Evolutionary conservation across 2,329 filamentous ascomycete species (phyloP), one percentile per base, ranked within the genome.

Genomic region (Talaromyces sp.): DNA sequence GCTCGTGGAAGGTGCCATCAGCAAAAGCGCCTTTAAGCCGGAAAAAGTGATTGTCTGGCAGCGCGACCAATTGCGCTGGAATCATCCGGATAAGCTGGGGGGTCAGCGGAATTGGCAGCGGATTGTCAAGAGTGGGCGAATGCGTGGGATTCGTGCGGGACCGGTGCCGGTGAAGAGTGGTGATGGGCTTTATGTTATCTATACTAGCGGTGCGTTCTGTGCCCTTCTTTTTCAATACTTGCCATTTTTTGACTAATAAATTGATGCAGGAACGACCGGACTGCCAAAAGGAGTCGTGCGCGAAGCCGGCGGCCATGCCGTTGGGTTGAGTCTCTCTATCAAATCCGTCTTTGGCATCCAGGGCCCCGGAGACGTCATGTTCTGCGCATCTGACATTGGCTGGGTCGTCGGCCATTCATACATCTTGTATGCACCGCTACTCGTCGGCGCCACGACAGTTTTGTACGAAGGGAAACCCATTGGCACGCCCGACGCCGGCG

Each of bases 381-480:
- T 91, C 71, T 89, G 87, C 6, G 88, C 89, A 1, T 91, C 88
- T 14, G 92, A 97, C 69, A 93, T 97, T 60, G 93, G 92, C 32
- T 97, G 92, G 93, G 91, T 92, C 0, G 90, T 94, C 0, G 90
- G 90, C 2, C 86, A 92, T 70, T 89, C 86, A 6, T 97, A 94
- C 71, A 96, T 96, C 64, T 80, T 96, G 12, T 97, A 97, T 70
- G 92, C 86, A 3, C 92, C 92, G 12, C 83, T 97, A 6, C 83
- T 97, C 1, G 85, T 88, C 0, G 92, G 92, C 5, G 92, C 92
- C 1, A 88, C 92, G 1, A 96, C 91, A 0, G 85, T 97, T 1
- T 80, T 97, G 0, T 97, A 92, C 72, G 92, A 97, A 76, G 93
- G 92, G n/a, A 97, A 97, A 66, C 92, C 92, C 0, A 81, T 96